Evolutionary conservation across 1,284 basidiomycete species (phyloP).

Genomic region (Cutaneotrichosporon sp.): DNA sequence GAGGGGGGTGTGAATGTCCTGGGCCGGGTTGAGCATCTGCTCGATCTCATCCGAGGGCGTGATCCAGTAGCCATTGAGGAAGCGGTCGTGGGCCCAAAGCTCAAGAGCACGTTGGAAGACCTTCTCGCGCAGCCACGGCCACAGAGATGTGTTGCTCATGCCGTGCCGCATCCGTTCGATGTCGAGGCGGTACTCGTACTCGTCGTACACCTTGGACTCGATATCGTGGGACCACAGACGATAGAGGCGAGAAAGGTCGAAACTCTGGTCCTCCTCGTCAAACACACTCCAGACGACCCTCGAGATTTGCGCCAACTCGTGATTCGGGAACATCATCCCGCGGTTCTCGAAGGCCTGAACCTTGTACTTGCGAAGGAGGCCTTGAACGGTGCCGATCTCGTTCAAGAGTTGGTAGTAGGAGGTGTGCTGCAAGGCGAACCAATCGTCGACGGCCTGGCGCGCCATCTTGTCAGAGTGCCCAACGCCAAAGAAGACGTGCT

Average conservation of each 20-base stretch:
- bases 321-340: not conserved
- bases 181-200: constrained; percentile 11
- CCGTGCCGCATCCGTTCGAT: not conserved
- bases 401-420: constrained; percentile 25
- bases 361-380: not conserved
- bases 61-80: constrained; percentile 36
- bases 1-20: constrained; percentile 8
- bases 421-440: constrained; percentile 32
- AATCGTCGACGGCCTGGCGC: constrained; percentile 26
- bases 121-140: constrained; percentile 15
- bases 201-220: constrained; percentile 13
- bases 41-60: constrained; percentile 36
- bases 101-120: constrained; percentile 25
- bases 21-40: constrained; percentile 13
- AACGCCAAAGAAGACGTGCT: constrained; percentile 20
- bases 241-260: not conserved
- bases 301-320: not conserved
- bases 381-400: constrained; percentile 26
- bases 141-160: not conserved
- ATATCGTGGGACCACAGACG: constrained; percentile 13
- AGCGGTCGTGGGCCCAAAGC: constrained; percentile 28
- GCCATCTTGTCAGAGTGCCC: constrained; percentile 20
- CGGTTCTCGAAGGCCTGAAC: not conserved
- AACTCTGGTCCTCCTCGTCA: not conserved
- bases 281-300: not conserved